Base-by-base conservation (phyloP, 1,139 yeast species). In the Candida sp. region DNA sequence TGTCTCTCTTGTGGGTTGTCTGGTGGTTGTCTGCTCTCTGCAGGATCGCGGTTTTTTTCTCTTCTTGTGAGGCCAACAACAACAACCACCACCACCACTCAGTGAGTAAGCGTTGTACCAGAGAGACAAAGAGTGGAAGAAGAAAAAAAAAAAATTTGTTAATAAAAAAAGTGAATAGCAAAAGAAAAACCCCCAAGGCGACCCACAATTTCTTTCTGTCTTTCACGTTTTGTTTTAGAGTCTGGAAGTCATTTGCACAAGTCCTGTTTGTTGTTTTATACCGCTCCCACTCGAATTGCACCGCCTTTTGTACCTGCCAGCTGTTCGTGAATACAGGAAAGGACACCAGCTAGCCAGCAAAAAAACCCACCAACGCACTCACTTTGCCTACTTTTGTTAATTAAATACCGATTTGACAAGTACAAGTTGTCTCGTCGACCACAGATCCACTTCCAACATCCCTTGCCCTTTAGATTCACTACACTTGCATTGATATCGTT, bases 401-500 rank as follows among this genome's bases (percentile, higher is more conserved):
- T 17, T 17, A 17, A 17, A 17, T 17, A 17, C 17, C 17, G 17
- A 17, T 17, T 17, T 17, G 17, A 17, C 17, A 17, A 17, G 17
- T 17, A 17, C 17, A 17, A 17, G 17, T 17, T 17, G 17, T 17
- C 17, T 17, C 17, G 17, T 17, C 17, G 17, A 17, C 17, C 17
- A 17, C 17, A 17, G 17, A 17, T 17, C 17, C 17, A 17, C 17
- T 17, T 17, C 17, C 17, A 17, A 17, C 17, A 17, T 17, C 17
- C 17, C 17, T 17, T 17, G 17, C 17, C 17, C 17, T 37, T 11
- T 38, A 38, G 42, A 38, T 38, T 38, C 28, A 26, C 11, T 26
- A 38, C 42, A 38, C n/a, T 38, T 38, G 42, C 42, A 38, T 38
- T 38, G 42, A 25, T 38, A 37, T 11, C 25, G 41, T 23, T 23